Conservation (phyloP, 1,284 basidiomycete species). For the Puccinia novopanici region DNA sequence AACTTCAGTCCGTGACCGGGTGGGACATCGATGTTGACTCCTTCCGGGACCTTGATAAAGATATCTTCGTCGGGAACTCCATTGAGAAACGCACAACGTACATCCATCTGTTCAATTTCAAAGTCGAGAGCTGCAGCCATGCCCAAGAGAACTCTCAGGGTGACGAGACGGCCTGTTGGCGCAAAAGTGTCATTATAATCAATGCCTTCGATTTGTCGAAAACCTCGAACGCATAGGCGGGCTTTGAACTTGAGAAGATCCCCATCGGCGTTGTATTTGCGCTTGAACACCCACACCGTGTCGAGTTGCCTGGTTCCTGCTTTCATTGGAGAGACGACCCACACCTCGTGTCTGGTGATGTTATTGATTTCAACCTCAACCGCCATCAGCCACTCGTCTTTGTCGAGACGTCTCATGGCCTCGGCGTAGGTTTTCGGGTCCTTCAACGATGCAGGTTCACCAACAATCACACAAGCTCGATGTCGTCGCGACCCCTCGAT, state of each 20-base stretch:
- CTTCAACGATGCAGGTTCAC: background rate
- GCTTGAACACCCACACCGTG: constrained; percentile 23
- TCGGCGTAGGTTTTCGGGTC: background rate
- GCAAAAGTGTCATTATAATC: constrained; percentile 15
- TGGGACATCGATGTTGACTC: background rate
- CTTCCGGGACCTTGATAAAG: constrained; percentile 10
- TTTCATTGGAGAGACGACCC: background rate
- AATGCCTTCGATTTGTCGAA: constrained; percentile 13
- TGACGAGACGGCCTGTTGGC: background rate
- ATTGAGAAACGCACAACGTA: constrained; percentile 9
- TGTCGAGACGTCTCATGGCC: too few relatives aligned
- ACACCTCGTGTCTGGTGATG: background rate
- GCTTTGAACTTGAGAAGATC: constrained; percentile 21
- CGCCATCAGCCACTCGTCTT: constrained; percentile 12
- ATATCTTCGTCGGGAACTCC: too few relatives aligned
- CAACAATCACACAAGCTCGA: background rate
- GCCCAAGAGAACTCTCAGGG: background rate
- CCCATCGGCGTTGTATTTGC: background rate
- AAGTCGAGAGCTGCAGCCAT: background rate
- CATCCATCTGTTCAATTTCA: constrained; percentile 28
- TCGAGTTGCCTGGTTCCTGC: background rate
- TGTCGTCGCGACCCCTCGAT: background rate
- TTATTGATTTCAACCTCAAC: background rate
- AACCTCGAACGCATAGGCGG: constrained; percentile 12
- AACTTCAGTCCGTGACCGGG: background rate